Percentiles rank a stretch among this genome's conserved stretches.
Evolutionary conservation across 2,329 filamentous ascomycete genomes (phyloP).

Genomic region (Didymella pomorum): DNA sequence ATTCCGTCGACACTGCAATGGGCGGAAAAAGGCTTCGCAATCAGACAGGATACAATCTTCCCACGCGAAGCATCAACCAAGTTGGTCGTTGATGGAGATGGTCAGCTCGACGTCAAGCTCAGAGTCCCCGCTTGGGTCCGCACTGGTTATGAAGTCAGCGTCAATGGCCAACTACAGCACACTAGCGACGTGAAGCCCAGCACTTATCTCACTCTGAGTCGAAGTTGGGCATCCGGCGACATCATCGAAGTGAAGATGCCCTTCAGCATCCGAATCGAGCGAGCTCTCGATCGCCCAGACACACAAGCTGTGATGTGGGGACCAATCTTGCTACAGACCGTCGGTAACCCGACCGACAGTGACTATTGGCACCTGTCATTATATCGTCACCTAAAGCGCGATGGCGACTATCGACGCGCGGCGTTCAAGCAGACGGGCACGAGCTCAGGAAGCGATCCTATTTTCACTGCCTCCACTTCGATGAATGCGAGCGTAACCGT

Average conservation of each 20-base stretch:
- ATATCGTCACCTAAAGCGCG: not conserved
- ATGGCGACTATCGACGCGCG: slow-evolving; percentile 2
- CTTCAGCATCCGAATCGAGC: slow-evolving; percentile 1
- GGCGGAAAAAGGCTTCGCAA: not conserved
- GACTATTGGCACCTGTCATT: slow-evolving; percentile 6
- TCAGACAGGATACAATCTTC: slow-evolving; percentile 1
- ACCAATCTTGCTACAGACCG: slow-evolving; percentile 2
- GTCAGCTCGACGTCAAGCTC: not conserved
- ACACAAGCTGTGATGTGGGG: slow-evolving; percentile 10
- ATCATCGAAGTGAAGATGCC: slow-evolving; percentile 5
- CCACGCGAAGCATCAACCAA: not conserved
- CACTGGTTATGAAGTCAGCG: not conserved
- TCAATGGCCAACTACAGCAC: not conserved
- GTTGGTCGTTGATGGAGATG: not conserved
- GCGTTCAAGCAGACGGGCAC: not conserved
- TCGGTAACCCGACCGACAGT: not conserved
- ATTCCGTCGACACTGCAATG: slow-evolving; percentile 3
- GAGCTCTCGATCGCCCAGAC: slow-evolving; percentile 6
- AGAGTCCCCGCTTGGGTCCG: slow-evolving; percentile 6
- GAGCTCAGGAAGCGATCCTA: not conserved
- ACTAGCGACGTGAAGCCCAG: not conserved
- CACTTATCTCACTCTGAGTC: not conserved
- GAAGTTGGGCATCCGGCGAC: not conserved
- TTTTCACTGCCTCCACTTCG: not conserved
- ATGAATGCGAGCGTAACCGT: not conserved